Percentiles rank a stretch among this genome's conserved stretches.
Conservation (phyloP, 1,284 basidiomycete species). For the Cryptococcus hybrid region DNA sequence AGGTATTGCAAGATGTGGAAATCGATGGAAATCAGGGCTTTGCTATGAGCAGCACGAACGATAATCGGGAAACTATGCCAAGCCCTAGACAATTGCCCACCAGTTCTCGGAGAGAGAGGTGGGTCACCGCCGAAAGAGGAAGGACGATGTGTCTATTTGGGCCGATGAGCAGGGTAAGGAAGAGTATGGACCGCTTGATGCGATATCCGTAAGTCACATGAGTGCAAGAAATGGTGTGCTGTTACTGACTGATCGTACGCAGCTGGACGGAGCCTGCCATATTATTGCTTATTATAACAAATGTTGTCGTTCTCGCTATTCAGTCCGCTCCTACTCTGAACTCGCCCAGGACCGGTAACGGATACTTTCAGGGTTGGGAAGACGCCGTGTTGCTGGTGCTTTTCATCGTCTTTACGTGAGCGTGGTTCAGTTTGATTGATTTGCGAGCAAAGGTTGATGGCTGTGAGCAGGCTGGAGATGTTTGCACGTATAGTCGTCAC, state of each 20-base stretch:
- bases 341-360: slow-evolving; percentile 53
- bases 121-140: slow-evolving; percentile 49
- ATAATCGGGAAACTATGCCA: not conserved
- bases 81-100: not conserved
- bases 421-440: slow-evolving; percentile 19
- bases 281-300: slow-evolving; percentile 76
- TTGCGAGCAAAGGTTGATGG: not conserved
- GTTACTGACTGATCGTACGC: slow-evolving; percentile 1
- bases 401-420: slow-evolving; percentile 84
- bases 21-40: slow-evolving; percentile 5
- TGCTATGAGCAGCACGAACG: too few species aligned
- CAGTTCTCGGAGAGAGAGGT: too few species aligned
- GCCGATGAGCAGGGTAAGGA: slow-evolving; percentile 63
- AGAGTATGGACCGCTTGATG: slow-evolving; percentile 65
- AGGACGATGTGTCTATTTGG: slow-evolving; percentile 76
- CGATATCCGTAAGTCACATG: slow-evolving; percentile 59
- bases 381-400: slow-evolving; percentile 79
- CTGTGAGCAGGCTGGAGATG: slow-evolving; percentile 68
- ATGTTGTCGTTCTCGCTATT: slow-evolving; percentile 77
- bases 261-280: slow-evolving; percentile 88
- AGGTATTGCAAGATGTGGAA: slow-evolving; percentile 28
- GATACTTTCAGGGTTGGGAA: slow-evolving; percentile 86
- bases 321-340: slow-evolving; percentile 64
- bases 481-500: slow-evolving; percentile 86
- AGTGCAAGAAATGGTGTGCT: too few species aligned